These are phyloP conservation scores for Tylopilus intermedius DNA, from an alignment of 768 basidiomycete genomes.

Conservation along the genomic window DNA sequence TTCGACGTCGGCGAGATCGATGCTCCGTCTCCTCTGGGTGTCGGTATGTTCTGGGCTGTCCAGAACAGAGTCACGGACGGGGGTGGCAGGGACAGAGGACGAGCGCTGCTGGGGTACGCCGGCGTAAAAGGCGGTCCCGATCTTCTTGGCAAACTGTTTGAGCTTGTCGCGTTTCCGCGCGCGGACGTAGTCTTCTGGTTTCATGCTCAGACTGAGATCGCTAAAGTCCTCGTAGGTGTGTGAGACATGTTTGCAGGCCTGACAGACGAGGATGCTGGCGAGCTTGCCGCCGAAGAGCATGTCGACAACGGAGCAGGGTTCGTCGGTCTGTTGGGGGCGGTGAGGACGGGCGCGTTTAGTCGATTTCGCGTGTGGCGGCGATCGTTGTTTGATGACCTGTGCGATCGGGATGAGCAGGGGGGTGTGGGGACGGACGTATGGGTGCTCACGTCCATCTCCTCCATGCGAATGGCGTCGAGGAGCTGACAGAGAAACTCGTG, in stretches of 20 bases:
- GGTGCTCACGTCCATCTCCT: constrained; percentile 75
- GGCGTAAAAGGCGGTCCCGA: constrained; percentile 31
- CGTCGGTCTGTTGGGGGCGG: constrained; percentile 25
- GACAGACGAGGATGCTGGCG: constrained; percentile 89
- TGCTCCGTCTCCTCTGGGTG: constrained; percentile 30
- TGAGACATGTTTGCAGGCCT: constrained; percentile 89
- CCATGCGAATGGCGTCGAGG: constrained; percentile 90
- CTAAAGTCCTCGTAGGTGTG: constrained; percentile 80
- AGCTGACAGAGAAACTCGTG: constrained; percentile 90
- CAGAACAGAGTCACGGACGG: constrained; percentile 27
- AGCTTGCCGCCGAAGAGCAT: constrained; percentile 88
- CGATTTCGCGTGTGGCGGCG: constrained; percentile 40
- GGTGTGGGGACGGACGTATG: not conserved
- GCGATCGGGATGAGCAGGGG: not conserved
- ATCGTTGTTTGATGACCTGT: constrained; percentile 76
- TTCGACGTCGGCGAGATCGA: constrained; percentile 34
- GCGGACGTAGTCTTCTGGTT: constrained; percentile 70
- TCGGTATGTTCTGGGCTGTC: constrained; percentile 27
- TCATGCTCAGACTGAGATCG: constrained; percentile 87
- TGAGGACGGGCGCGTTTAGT: constrained; percentile 15
- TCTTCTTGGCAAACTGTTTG: constrained; percentile 65
- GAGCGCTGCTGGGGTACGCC: constrained; percentile 41
- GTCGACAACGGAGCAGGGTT: constrained; percentile 73
- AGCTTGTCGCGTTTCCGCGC: constrained; percentile 75
- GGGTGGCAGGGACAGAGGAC: constrained; percentile 53